Base-by-base conservation (phyloP, 495 filamentous ascomycete genomes). In the Penicillium verhagenii region DNA sequence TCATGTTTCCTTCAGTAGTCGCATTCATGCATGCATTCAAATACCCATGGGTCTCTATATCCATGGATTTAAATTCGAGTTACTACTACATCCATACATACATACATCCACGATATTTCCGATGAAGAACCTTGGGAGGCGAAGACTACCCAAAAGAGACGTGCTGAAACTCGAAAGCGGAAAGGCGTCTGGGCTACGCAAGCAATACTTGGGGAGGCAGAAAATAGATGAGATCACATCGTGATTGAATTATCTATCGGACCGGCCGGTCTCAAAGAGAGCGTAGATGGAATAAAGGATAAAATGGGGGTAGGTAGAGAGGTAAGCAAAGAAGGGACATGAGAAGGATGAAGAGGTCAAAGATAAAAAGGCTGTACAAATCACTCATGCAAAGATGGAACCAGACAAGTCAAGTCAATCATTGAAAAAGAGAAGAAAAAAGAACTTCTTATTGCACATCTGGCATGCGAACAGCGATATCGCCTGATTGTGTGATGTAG, bases 401-500 rank as follows among this genome's bases (percentile, higher is more conserved):
- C 46, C 29, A 26, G 24, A 10, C 28, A 16, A 37, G 11, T 21
- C 31, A 35, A 50, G 18, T 10, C 26, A 33, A 33, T 46, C 48
- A 31, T 39, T 19, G 37, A 11, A 18, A 16, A 19, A 39, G 28
- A 4, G 14, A 19, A 42, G n/a, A 20, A 39, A 19, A 42, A 21
- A 19, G 20, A 26, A 39, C 29, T 54, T 38, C 61, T 86, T 75
- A 89, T 78, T 87, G 82, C 54, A 88, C 89, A 70, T 96, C 92
- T 25, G 92, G 92, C 67, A 97, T 79, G 52, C 92, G 82, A 54
- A 97, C 92, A 11, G 92, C 91, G 67, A 97, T 97, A 61, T 97
- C 92, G 50, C 92, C 92, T 7, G 89, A 94, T 71, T 96, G 92
- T 44, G 92, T 97, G 64, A 99, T 99, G 72, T 99, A 99, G 60